Evolutionary conservation across 495 filamentous ascomycete genomes (phyloP).

Genomic region (Hyphodiscus hymeniophilus): DNA sequence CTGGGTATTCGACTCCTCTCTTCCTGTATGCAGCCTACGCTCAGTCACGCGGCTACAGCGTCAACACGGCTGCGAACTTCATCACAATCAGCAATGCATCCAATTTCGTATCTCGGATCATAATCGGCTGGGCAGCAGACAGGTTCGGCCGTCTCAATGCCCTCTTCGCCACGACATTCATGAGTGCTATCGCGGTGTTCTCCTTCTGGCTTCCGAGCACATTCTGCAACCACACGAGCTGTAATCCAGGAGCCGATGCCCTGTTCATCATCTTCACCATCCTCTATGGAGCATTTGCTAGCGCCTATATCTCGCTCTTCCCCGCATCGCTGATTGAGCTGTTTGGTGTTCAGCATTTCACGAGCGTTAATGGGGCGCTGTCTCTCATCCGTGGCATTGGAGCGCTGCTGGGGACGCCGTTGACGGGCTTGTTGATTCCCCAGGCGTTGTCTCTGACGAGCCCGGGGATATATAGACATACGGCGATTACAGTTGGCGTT

Average conservation of each 20-base stretch:
- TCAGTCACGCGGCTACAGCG: constrained; percentile 31
- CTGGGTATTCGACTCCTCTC: constrained; percentile 33
- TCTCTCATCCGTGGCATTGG: constrained; percentile 37
- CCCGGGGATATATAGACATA: neutral
- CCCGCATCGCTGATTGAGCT: constrained; percentile 33
- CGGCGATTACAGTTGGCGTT: neutral
- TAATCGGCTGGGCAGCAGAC: constrained; percentile 23
- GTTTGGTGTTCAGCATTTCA: constrained; percentile 35
- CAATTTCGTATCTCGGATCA: constrained; percentile 20
- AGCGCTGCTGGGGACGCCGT: constrained; percentile 33
- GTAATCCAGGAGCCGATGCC: neutral
- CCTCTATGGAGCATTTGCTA: constrained; percentile 32
- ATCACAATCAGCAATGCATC: constrained; percentile 23
- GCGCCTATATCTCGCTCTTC: constrained; percentile 35
- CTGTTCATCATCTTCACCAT: constrained; percentile 25
- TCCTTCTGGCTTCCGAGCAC: constrained; percentile 33
- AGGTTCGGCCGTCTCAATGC: constrained; percentile 30
- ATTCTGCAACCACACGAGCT: neutral
- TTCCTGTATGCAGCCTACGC: constrained; percentile 34
- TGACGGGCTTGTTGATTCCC: constrained; percentile 31
- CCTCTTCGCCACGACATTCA: constrained; percentile 28
- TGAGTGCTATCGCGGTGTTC: constrained; percentile 28
- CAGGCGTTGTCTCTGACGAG: neutral
- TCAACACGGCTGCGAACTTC: constrained; percentile 27
- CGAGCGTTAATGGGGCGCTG: constrained; percentile 33